Evolutionary conservation across 108 stramenopile genomes (phyloP).

Genomic region (Pinguiococcus pyrenoidosus): DNA sequence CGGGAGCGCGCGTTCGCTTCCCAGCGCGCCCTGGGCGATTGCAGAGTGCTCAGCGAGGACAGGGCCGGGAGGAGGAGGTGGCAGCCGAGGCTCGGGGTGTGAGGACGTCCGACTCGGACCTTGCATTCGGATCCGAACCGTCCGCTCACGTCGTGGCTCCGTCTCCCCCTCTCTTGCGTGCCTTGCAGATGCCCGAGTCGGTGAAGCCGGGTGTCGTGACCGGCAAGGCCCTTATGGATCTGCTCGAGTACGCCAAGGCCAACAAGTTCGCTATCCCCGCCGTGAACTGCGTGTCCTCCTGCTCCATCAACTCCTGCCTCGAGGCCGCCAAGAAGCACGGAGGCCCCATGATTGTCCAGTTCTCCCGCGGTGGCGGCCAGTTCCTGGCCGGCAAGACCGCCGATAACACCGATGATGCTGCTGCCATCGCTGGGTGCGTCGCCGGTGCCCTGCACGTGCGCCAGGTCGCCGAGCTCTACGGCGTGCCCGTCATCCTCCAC

Average conservation of each 20-base stretch:
- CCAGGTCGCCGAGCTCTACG: slow-evolving; percentile 80
- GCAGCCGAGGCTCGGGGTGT: too few species aligned
- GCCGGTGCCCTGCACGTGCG: slow-evolving; percentile 84
- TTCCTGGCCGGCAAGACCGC: slow-evolving; percentile 81
- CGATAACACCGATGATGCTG: slow-evolving; percentile 60
- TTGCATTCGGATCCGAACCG: too few species aligned
- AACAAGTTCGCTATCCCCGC: slow-evolving; percentile 83
- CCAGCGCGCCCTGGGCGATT: neutral
- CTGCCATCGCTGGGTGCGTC: slow-evolving; percentile 75
- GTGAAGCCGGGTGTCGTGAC: slow-evolving; percentile 59
- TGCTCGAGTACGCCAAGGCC: slow-evolving; percentile 70
- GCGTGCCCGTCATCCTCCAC: slow-evolving; percentile 84
- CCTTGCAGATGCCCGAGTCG: slow-evolving; percentile 23
- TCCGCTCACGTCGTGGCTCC: too few species aligned
- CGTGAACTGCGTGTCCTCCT: slow-evolving; percentile 76
- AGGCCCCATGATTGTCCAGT: slow-evolving; percentile 79
- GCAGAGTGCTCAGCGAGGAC: neutral
- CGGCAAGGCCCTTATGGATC: slow-evolving; percentile 67
- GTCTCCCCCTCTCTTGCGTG: neutral
- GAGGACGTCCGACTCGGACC: too few species aligned
- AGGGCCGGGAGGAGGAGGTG: neutral
- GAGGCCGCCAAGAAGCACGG: slow-evolving; percentile 67
- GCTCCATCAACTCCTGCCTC: slow-evolving; percentile 71
- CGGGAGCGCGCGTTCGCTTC: too few species aligned
- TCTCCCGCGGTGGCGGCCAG: slow-evolving; percentile 84